Conservation (phyloP, 805 yeast species). For the Kluyveromyces dobzhanskii region DNA sequence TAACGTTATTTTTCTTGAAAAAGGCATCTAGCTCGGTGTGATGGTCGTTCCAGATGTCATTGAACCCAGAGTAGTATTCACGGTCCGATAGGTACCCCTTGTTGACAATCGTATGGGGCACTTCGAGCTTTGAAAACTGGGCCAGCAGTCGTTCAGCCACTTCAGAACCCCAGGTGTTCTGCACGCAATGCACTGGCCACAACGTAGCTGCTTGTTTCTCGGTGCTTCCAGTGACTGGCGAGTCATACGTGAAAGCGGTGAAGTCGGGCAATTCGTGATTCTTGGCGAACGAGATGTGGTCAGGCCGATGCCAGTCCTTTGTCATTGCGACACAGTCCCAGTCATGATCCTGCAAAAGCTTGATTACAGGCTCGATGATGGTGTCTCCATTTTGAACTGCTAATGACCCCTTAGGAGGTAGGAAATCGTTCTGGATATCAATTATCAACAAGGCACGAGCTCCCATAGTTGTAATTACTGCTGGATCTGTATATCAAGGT, state of each 20-base stretch:
- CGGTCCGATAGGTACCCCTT: conserved; percentile 69
- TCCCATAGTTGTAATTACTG: not conserved
- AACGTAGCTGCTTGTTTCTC: conserved; percentile 37
- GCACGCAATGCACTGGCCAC: conserved; percentile 94
- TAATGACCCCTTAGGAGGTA: conserved; percentile 69
- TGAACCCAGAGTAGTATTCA: conserved; percentile 84
- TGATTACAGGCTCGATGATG: conserved; percentile 44
- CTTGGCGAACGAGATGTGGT: conserved; percentile 78
- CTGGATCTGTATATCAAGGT: too few relatives aligned
- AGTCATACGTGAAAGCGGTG: conserved; percentile 37
- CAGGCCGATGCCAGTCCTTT: conserved; percentile 81
- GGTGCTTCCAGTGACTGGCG: conserved; percentile 36
- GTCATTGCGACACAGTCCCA: conserved; percentile 69
- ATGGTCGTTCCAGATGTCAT: conserved; percentile 67
- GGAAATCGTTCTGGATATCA: conserved; percentile 82
- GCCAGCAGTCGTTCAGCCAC: conserved; percentile 44
- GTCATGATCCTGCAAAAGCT: conserved; percentile 35
- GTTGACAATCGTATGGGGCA: conserved; percentile 39
- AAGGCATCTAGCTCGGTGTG: conserved; percentile 53
- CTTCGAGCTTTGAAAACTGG: conserved; percentile 25
- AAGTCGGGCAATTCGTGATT: conserved; percentile 49
- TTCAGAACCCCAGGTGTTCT: conserved; percentile 56
- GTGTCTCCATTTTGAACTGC: conserved; percentile 62
- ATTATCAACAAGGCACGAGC: conserved; percentile 57
- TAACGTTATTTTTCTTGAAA: conserved; percentile 39